phyloP scores from a whole-genome alignment of 768 basidiomycete genomes.

The Lactarius vividus region DNA sequence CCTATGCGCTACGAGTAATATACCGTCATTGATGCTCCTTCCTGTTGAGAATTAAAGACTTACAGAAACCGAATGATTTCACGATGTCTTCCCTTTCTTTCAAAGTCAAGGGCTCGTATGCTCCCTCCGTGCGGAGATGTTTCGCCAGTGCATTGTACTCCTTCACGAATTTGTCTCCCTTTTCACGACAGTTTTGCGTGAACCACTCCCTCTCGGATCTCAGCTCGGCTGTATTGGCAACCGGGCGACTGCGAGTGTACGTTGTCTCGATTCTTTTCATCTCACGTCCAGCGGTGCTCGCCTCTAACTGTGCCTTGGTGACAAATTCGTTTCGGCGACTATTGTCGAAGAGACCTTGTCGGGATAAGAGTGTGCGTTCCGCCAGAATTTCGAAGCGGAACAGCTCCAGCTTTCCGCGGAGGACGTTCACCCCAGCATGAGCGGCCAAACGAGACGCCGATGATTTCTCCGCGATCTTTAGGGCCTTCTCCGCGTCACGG shows the following conservation, averaged over 20 bases:
- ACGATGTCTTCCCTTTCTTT: constrained; percentile 32
- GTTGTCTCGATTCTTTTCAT: constrained; percentile 1
- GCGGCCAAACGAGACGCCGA: constrained; percentile 34
- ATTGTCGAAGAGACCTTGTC: not conserved
- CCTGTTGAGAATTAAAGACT: not conserved
- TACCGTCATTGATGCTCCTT: not conserved
- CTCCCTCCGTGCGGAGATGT: constrained; percentile 25
- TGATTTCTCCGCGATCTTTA: constrained; percentile 29
- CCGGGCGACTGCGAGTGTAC: constrained; percentile 32
- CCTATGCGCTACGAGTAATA: constrained; percentile 26
- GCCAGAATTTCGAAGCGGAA: constrained; percentile 30
- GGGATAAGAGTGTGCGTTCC: constrained; percentile 14
- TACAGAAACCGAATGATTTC: constrained; percentile 32
- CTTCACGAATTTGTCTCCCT: constrained; percentile 28
- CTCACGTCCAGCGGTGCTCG: not conserved
- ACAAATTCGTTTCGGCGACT: not conserved
- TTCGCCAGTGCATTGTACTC: constrained; percentile 28
- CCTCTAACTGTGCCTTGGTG: not conserved
- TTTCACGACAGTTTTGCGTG: constrained; percentile 29
- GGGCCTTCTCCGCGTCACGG: constrained; percentile 31
- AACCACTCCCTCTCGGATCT: constrained; percentile 32
- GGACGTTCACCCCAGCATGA: constrained; percentile 24
- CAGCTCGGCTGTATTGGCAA: constrained; percentile 19
- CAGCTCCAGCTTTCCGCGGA: constrained; percentile 33
- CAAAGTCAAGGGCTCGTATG: constrained; percentile 30